Evolutionary conservation across 2,329 filamentous ascomycete genomes (phyloP), one percentile per base, ranked within the genome.

Genomic region (Alternaria viburni): DNA sequence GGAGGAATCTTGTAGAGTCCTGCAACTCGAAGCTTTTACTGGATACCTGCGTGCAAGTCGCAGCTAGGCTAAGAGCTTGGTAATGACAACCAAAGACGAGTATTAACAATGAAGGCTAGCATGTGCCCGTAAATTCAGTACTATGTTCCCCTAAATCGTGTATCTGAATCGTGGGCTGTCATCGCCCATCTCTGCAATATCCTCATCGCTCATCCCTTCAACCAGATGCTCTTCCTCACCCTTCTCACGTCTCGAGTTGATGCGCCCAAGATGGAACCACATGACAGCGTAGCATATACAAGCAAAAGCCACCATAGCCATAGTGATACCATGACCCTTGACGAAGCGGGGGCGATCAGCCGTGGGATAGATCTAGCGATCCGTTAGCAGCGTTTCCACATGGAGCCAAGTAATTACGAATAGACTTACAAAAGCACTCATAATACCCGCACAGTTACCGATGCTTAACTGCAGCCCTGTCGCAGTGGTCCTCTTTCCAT

Each of bases 401-500:
- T 21, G 10, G 6, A 44, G 23, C 10, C 43, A 9, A 9, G n/a
- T 2, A 11, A 46, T 10, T 41, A 12, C 32, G 28, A 32, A 46
- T 12, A 47, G 9, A 80, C 82, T 74, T 76, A 91, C 87, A 70
- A 92, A 93, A 0, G 90, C 87, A 4, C 89, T 86, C 88, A 93
- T 90, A 67, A 93, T 90, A 3, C 91, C 91, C 11, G 88, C 86
- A 15, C 85, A 83, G 67, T 93, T 93, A 3, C 90, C 91, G 56
- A 90, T 85, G 0, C 88, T 91, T 36, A 93, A 81, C 75, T 93
- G 90, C 74, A 93, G 75, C 0, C 90, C 91, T 1, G 87, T 91
- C 0, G 89, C 90, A 0, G 90, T 91, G 0, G 91, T 91, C 30
- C 91, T 84, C 77, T 93, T 94, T 10, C 91, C 91, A 68, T 93